These are phyloP conservation scores for Haematococcus sp. DNA, from an alignment of 139 green algal species.

Conservation along the genomic window DNA sequence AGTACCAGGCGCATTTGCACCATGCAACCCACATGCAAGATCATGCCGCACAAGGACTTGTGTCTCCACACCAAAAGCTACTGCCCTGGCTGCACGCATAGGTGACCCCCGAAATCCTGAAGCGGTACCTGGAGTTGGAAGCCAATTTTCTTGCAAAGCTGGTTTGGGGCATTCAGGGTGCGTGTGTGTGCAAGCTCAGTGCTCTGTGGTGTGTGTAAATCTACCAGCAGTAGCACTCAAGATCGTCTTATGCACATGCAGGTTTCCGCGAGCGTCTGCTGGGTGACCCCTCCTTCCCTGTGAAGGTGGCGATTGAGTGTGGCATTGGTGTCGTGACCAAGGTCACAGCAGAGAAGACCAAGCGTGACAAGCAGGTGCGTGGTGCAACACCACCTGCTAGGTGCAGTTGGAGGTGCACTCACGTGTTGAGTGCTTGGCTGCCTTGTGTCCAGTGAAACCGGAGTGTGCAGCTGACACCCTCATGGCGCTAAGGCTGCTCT, in stretches of 20 bases:
- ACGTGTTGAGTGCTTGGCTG: no score
- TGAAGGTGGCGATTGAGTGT: constrained; percentile 85
- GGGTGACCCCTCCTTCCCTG: constrained; percentile 86
- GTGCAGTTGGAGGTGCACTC: background rate
- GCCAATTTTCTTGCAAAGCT: constrained; percentile 49
- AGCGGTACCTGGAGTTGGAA: constrained; percentile 76
- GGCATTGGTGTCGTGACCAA: constrained; percentile 93
- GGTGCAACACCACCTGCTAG: background rate
- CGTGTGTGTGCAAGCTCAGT: no score
- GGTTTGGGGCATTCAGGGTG: constrained; percentile 60
- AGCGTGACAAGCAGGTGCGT: constrained; percentile 52
- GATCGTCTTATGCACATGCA: constrained; percentile 13
- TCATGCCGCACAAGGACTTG: background rate
- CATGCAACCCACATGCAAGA: background rate
- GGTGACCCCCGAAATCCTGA: constrained; percentile 60
- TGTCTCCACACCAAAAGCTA: background rate
- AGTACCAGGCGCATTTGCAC: no score
- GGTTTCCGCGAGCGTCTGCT: constrained; percentile 93
- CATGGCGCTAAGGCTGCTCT: no score
- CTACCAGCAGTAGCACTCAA: no score
- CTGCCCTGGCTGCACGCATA: background rate
- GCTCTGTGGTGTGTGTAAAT: no score
- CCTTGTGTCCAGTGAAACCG: no score
- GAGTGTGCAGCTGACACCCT: no score
- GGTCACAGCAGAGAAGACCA: constrained; percentile 83